Evolutionary conservation across 345 rosid genomes (phyloP).

Genomic region (Ailanthus altissimus): DNA sequence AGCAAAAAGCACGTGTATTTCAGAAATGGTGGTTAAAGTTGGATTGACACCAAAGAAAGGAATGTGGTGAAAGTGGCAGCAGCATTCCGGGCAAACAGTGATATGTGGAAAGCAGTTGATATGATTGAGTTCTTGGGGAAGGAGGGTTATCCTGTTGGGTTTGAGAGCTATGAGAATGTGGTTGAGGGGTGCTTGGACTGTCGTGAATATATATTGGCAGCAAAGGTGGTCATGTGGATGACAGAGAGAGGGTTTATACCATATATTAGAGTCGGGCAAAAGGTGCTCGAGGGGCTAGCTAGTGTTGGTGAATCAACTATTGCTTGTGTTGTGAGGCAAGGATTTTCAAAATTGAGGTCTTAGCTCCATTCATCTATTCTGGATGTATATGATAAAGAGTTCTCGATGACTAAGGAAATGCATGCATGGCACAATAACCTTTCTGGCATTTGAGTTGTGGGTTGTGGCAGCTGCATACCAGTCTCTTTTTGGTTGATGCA

Average conservation of each 20-base stretch:
- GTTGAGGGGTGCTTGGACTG: slow-evolving; percentile 75
- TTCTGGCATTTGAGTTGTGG: background rate
- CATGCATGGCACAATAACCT: background rate
- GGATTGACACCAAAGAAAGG: slow-evolving; percentile 69
- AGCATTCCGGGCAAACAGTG: slow-evolving; percentile 63
- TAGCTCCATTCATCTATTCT: slow-evolving; percentile 31
- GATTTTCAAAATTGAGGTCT: slow-evolving; percentile 58
- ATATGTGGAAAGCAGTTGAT: slow-evolving; percentile 63
- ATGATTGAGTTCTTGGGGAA: slow-evolving; percentile 74
- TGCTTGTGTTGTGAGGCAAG: slow-evolving; percentile 67
- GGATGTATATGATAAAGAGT: background rate
- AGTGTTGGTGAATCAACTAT: slow-evolving; percentile 59
- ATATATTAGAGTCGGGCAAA: slow-evolving; percentile 65
- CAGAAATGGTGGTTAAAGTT: slow-evolving; percentile 69
- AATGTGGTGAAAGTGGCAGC: slow-evolving; percentile 57
- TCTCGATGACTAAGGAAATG: background rate
- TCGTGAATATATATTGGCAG: slow-evolving; percentile 68
- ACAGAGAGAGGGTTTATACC: slow-evolving; percentile 80
- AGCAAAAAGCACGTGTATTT: no score
- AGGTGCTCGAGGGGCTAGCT: slow-evolving; percentile 65
- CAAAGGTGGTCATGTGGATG: slow-evolving; percentile 66
- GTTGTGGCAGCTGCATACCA: background rate
- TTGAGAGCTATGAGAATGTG: slow-evolving; percentile 58
- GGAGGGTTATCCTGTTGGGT: slow-evolving; percentile 53
- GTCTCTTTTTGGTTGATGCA: background rate